phyloP scores from a whole-genome alignment of 805 yeast genomes.

The Myxozyma sirexii region DNA sequence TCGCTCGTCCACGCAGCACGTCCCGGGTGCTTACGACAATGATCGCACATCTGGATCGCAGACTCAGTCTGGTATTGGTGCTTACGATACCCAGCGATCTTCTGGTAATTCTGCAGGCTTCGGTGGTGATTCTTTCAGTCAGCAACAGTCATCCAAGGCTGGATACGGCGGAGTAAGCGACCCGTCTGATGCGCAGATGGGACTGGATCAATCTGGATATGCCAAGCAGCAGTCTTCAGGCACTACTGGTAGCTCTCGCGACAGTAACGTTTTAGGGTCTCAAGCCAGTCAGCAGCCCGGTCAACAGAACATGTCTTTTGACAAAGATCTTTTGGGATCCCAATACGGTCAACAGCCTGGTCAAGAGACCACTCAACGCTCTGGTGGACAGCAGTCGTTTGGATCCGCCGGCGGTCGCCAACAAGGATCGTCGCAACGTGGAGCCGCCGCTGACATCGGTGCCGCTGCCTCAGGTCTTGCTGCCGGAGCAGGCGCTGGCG shows the following conservation, averaged over 20 bases:
- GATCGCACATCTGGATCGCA: neutral
- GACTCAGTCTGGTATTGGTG: neutral
- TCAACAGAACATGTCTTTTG: too few species aligned
- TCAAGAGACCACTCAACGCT: neutral
- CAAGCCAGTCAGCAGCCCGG: neutral
- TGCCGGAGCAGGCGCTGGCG: conserved; percentile 1
- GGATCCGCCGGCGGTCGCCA: neutral
- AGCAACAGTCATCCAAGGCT: too few species aligned
- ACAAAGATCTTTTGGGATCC: neutral
- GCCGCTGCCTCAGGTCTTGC: neutral
- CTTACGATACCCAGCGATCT: neutral
- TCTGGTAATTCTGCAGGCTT: neutral
- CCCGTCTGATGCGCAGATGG: neutral
- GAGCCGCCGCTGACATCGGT: neutral
- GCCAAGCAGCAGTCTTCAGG: neutral
- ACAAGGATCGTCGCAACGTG: neutral
- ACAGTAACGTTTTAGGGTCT: neutral
- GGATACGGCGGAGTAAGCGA: too few species aligned
- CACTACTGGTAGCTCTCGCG: neutral
- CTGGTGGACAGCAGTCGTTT: neutral
- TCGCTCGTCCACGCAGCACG: neutral
- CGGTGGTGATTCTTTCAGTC: neutral
- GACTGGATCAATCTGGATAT: neutral
- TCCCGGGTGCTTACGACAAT: conserved; percentile 5
- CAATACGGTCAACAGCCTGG: neutral